phyloP scores from a whole-genome alignment of 345 rosid species.

The Clarkia xantiana region DNA sequence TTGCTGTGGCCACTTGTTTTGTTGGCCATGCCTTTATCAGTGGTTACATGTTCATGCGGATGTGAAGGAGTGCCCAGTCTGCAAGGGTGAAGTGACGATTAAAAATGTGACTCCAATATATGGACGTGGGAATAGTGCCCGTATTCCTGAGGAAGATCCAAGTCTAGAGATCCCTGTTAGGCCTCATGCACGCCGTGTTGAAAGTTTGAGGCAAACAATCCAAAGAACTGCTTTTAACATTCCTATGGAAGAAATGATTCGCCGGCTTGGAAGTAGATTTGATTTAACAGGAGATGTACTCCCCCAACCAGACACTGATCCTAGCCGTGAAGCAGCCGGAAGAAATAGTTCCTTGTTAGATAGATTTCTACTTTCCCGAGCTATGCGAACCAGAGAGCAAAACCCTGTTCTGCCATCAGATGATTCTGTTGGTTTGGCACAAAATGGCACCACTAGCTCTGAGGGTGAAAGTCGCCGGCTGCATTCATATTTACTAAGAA shows the following conservation, averaged over 20 bases:
- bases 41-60: slow-evolving; percentile 64
- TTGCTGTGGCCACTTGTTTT: slow-evolving; percentile 87
- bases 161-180: slow-evolving; percentile 60
- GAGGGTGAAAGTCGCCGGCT: slow-evolving; percentile 35
- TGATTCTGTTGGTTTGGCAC: slow-evolving; percentile 40
- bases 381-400: slow-evolving; percentile 58
- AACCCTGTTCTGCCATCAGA: slow-evolving; percentile 27
- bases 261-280: slow-evolving; percentile 27
- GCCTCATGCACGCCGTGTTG: slow-evolving; percentile 69
- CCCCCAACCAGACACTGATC: slow-evolving; percentile 27
- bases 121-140: slow-evolving; percentile 53
- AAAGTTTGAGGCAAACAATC: slow-evolving; percentile 74
- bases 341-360: slow-evolving; percentile 29
- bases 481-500: slow-evolving; percentile 38
- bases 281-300: slow-evolving; percentile 10
- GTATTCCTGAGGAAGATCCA: slow-evolving; percentile 40
- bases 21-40: slow-evolving; percentile 84
- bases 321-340: slow-evolving; percentile 33
- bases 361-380: slow-evolving; percentile 59
- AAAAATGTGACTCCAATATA: slow-evolving; percentile 78
- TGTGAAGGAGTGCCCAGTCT: slow-evolving; percentile 90
- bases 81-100: slow-evolving; percentile 77
- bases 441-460: slow-evolving; percentile 28
- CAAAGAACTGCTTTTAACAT: slow-evolving; percentile 46
- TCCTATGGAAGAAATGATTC: slow-evolving; percentile 37